Percentiles rank a stretch among this genome's conserved stretches.
Conservation (phyloP, 305 asterid genomes). For the Solanum hybrid region DNA sequence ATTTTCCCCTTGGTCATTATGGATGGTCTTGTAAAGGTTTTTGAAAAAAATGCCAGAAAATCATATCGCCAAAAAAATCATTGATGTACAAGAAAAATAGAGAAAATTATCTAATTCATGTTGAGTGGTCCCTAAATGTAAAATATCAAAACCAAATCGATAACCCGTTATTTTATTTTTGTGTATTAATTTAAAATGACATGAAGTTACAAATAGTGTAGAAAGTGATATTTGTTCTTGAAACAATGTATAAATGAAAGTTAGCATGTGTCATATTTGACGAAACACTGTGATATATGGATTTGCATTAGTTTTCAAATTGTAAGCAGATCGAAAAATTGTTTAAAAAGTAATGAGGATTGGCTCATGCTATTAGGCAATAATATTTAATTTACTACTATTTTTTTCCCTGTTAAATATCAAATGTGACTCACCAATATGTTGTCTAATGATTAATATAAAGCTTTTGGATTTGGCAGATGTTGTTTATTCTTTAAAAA, state of each 20-base stretch:
- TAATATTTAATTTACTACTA: background rate
- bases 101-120: too few species aligned
- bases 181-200: too few species aligned
- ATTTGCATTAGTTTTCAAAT: background rate
- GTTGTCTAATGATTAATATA: background rate
- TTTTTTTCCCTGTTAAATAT: background rate
- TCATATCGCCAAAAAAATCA: accelerated
- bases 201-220: background rate
- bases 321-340: background rate
- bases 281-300: background rate
- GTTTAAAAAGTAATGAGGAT: background rate
- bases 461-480: background rate
- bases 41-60: too few species aligned
- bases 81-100: too few species aligned
- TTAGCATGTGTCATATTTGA: background rate
- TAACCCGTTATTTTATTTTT: too few species aligned
- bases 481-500: background rate
- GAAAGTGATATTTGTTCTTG: background rate
- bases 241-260: background rate
- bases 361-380: background rate
- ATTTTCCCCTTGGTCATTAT: too few species aligned
- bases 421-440: background rate
- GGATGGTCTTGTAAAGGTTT: too few species aligned
- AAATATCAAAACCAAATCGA: too few species aligned
- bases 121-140: too few species aligned